Percentiles rank a stretch among this genome's conserved stretches.
These are phyloP conservation scores for Pyricularia grisea DNA, from an alignment of 2,329 filamentous ascomycete genomes.

Conservation along the genomic window DNA sequence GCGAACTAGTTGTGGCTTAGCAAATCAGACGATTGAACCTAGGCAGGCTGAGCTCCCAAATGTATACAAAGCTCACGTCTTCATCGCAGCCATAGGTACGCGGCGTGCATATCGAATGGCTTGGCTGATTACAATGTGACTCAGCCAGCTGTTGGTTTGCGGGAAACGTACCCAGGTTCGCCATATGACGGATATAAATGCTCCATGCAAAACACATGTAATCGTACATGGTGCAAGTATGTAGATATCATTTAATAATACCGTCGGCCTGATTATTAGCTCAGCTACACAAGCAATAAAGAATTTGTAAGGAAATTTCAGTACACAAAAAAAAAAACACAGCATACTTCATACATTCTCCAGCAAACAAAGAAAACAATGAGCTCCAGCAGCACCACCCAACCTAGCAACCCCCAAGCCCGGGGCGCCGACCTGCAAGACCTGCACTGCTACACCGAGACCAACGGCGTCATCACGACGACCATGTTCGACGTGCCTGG, in stretches of 20 bases:
- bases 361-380: neutral
- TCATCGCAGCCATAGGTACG: neutral
- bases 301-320: too few species aligned
- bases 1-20: neutral
- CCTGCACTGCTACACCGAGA: constrained; percentile 48
- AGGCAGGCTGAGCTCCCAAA: neutral
- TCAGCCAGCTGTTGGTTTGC: neutral
- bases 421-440: constrained; percentile 14
- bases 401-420: neutral
- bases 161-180: neutral
- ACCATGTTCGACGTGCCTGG: constrained; percentile 57
- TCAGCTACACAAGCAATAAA: too few species aligned
- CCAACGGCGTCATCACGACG: constrained; percentile 49
- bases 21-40: neutral
- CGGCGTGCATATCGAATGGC: neutral
- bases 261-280: too few species aligned
- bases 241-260: neutral
- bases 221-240: neutral
- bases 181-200: neutral
- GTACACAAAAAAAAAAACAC: too few species aligned
- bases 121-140: neutral
- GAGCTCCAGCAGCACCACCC: neutral
- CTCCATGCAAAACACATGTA: neutral
- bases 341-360: neutral
- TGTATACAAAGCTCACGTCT: neutral